phyloP scores from a whole-genome alignment of 208 protist species.

The Acanthamoeba sp. region DNA sequence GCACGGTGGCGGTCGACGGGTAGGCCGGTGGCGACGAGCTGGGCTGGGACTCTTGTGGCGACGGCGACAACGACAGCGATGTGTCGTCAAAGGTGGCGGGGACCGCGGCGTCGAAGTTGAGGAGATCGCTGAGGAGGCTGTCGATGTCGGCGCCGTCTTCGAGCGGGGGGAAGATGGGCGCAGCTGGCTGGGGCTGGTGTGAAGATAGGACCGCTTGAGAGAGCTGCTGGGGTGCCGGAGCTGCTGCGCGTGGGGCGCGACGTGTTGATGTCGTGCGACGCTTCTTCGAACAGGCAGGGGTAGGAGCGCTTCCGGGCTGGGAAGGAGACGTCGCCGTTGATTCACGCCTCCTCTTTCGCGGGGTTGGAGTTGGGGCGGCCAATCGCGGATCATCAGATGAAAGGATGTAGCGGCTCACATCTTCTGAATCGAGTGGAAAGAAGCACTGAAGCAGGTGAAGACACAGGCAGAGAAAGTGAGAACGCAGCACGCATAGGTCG shows the following conservation, averaged over 20 bases:
- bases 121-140: not conserved
- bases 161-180: not conserved
- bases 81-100: too few species aligned
- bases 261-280: not conserved
- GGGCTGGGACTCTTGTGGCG: not conserved
- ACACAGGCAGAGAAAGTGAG: not conserved
- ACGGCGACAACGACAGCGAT: not conserved
- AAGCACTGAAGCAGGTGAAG: not conserved
- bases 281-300: not conserved
- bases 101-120: not conserved
- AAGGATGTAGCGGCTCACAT: not conserved
- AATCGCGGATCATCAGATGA: not conserved
- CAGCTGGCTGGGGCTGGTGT: not conserved
- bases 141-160: not conserved
- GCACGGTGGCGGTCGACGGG: not conserved
- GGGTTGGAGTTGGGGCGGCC: not conserved
- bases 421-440: constrained; percentile 15
- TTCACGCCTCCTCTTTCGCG: not conserved
- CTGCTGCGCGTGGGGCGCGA: too few species aligned
- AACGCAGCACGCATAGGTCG: not conserved
- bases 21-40: not conserved
- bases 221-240: not conserved
- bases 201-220: too few species aligned
- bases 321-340: too few species aligned
- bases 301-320: not conserved